phyloP scores from a whole-genome alignment of 2,329 filamentous ascomycete species.

The Penicillium sp. region DNA sequence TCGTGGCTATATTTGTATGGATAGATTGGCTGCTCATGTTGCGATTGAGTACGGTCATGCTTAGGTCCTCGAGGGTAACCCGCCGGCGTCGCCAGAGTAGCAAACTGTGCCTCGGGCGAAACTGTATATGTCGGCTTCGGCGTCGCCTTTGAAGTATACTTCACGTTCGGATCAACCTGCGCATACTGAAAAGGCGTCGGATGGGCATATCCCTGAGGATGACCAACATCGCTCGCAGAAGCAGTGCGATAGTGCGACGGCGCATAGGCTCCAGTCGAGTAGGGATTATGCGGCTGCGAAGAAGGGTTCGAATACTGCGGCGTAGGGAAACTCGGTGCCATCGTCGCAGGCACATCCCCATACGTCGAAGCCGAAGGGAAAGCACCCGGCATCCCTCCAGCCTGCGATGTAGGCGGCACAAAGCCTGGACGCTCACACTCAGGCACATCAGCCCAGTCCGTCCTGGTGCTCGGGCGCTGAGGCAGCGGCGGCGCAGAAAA shows the following conservation, averaged over 20 bases:
- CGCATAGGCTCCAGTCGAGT: slow-evolving; percentile 20
- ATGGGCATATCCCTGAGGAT: slow-evolving; percentile 30
- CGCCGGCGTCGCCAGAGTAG: slow-evolving; percentile 20
- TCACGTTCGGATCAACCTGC: slow-evolving; percentile 41
- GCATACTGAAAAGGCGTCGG: slow-evolving; percentile 41
- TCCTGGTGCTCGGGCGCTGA: slow-evolving; percentile 16
- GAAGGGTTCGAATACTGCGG: slow-evolving; percentile 32
- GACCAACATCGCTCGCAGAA: slow-evolving; percentile 27
- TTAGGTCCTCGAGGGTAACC: slow-evolving; percentile 12
- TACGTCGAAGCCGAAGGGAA: slow-evolving; percentile 30
- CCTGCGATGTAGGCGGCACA: slow-evolving; percentile 40
- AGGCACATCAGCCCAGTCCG: slow-evolving; percentile 41
- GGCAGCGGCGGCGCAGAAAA: slow-evolving; percentile 4
- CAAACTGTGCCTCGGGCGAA: slow-evolving; percentile 28
- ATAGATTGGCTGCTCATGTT: slow-evolving; percentile 18
- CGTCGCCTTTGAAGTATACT: slow-evolving; percentile 36
- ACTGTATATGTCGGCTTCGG: slow-evolving; percentile 26
- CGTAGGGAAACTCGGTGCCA: slow-evolving; percentile 24
- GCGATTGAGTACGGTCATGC: neutral
- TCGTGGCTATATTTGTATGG: slow-evolving; percentile 25
- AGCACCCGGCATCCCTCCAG: slow-evolving; percentile 31
- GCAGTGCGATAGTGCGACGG: slow-evolving; percentile 33
- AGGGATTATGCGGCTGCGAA: slow-evolving; percentile 2
- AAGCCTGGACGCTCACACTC: slow-evolving; percentile 44
- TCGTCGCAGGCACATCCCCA: slow-evolving; percentile 19